phyloP scores from a whole-genome alignment of 2,329 filamentous ascomycete genomes.

The Aschersonia sp. region DNA sequence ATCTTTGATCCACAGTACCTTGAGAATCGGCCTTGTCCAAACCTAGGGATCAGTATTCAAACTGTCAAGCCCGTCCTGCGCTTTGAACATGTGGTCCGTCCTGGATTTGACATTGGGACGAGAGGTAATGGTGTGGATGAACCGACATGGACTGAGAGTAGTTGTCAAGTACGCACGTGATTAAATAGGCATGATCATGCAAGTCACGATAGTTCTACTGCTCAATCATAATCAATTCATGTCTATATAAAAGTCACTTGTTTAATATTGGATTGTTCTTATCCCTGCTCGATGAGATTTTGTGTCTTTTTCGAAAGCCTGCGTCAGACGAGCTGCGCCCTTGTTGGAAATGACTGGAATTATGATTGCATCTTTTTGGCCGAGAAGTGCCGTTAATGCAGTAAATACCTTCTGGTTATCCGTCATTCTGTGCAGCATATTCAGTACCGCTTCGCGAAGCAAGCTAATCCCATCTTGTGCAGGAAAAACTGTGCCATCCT shows the following conservation, averaged over 20 bases:
- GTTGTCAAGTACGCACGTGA: not conserved
- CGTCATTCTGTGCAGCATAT: not conserved
- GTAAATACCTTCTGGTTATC: not conserved
- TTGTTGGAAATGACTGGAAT: not conserved
- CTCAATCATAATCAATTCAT: too few species aligned
- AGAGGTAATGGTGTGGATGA: slow-evolving; percentile 1
- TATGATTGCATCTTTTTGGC: not conserved
- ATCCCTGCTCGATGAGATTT: not conserved
- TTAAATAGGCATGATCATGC: too few species aligned
- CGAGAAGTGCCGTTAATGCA: not conserved
- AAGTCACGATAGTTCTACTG: too few species aligned
- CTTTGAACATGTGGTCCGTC: not conserved
- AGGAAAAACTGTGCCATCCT: not conserved
- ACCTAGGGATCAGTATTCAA: not conserved
- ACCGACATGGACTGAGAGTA: not conserved
- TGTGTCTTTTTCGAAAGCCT: not conserved
- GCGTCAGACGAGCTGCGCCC: not conserved
- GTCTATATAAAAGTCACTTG: too few species aligned
- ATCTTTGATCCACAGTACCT: slow-evolving; percentile 35
- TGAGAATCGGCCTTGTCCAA: slow-evolving; percentile 9
- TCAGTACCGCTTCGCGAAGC: not conserved
- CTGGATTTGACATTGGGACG: not conserved
- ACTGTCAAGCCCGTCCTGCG: not conserved
- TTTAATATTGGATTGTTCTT: too few species aligned
- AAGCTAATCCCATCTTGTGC: not conserved